Evolutionary conservation across 225 moss, liverwort and hornwort genomes (phyloP).

Genomic region (Sphagnum contortum): DNA sequence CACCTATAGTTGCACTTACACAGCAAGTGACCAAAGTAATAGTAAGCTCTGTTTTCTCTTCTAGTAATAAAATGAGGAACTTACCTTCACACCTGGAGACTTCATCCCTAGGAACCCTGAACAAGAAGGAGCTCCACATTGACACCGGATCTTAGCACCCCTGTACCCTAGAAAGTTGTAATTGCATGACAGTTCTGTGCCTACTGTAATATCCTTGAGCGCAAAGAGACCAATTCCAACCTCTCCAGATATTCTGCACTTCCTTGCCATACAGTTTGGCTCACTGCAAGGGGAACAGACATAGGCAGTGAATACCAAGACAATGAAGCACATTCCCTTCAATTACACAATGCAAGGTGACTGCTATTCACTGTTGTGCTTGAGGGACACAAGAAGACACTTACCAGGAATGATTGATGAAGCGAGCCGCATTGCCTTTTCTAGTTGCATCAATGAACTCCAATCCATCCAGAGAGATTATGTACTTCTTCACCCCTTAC

Average conservation of each 20-base stretch:
- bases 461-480: slow-evolving; percentile 20
- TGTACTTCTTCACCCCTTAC: slow-evolving; percentile 14
- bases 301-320: too few species aligned
- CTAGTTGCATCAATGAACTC: slow-evolving; percentile 40
- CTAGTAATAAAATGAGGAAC: too few species aligned
- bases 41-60: too few species aligned
- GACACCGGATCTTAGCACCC: slow-evolving; percentile 26
- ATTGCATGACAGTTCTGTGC: slow-evolving; percentile 52
- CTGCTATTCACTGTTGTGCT: too few species aligned
- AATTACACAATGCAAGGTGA: too few species aligned
- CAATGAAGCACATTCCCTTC: too few species aligned
- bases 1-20: too few species aligned
- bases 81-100: slow-evolving; percentile 27
- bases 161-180: slow-evolving; percentile 40
- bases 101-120: slow-evolving; percentile 33
- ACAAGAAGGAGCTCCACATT: slow-evolving; percentile 48
- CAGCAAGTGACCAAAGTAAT: too few species aligned
- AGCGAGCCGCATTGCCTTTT: slow-evolving; percentile 37
- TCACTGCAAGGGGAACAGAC: slow-evolving; percentile 21
- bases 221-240: slow-evolving; percentile 55
- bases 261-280: slow-evolving; percentile 48
- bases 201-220: slow-evolving; percentile 25
- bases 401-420: slow-evolving; percentile 50
- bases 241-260: slow-evolving; percentile 55
- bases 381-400: not conserved